A percentile compares a stretch with the other conserved stretches of the same genome.
These are phyloP conservation scores for Penicillium steckii DNA, from an alignment of 495 filamentous ascomycete genomes.

Conservation along the genomic window DNA sequence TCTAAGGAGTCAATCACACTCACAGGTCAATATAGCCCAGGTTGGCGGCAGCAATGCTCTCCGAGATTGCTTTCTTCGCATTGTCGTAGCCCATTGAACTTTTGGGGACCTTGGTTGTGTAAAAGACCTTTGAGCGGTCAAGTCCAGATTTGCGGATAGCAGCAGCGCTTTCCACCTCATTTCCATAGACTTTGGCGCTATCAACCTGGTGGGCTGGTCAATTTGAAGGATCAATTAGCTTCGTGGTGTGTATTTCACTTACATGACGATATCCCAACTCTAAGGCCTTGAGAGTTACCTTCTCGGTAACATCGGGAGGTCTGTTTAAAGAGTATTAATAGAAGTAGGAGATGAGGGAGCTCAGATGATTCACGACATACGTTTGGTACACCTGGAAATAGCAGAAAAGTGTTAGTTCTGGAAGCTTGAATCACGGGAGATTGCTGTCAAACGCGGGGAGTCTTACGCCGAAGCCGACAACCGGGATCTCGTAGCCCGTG, in stretches of 20 bases:
- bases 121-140: conserved; percentile 52
- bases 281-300: conserved; percentile 60
- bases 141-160: conserved; percentile 47
- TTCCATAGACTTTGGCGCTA: conserved; percentile 52
- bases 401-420: neutral
- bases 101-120: conserved; percentile 55
- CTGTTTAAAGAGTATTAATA: conserved; percentile 24
- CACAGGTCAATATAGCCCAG: conserved; percentile 58
- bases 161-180: conserved; percentile 49
- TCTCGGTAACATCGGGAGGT: conserved; percentile 54
- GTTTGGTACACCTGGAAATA: conserved; percentile 69
- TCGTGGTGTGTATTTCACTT: conserved; percentile 11
- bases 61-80: conserved; percentile 49
- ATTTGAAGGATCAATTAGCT: neutral
- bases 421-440: neutral
- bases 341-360: neutral
- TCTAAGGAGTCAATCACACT: neutral
- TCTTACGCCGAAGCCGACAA: conserved; percentile 70
- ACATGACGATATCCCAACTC: conserved; percentile 72
- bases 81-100: conserved; percentile 47
- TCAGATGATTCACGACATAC: conserved; percentile 31
- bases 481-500: conserved; percentile 76
- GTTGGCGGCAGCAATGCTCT: conserved; percentile 44
- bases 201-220: conserved; percentile 42
- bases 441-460: neutral